These are phyloP conservation scores for Spizellomyces sp. DNA, from an alignment of 192 early-diverging fungal genomes.

Conservation along the genomic window DNA sequence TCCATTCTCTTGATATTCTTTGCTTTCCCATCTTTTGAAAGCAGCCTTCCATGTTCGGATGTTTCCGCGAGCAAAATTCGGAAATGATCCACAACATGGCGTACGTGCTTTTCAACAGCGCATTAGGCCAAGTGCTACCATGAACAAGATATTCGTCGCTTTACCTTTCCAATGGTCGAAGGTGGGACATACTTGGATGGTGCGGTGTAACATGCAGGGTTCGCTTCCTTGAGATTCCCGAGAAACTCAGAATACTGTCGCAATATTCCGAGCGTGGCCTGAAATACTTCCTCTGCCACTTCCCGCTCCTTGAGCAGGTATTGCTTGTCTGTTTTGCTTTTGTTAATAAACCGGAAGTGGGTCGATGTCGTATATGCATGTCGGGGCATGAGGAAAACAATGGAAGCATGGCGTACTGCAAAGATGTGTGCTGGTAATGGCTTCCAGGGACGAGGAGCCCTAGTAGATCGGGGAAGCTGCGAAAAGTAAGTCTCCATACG, in stretches of 20 bases:
- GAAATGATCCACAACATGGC: slow-evolving; percentile 1
- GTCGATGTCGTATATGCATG: neutral
- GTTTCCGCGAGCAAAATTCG: neutral
- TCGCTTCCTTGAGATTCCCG: neutral
- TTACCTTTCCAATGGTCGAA: neutral
- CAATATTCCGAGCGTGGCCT: neutral
- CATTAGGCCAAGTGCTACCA: neutral
- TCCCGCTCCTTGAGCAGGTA: neutral
- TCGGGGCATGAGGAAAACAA: neutral
- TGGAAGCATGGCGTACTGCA: no score
- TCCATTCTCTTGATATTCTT: neutral
- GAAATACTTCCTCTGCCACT: neutral
- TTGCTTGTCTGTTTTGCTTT: neutral
- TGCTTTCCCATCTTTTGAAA: neutral
- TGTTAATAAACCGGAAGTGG: neutral
- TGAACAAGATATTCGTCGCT: neutral
- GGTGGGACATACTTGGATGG: neutral
- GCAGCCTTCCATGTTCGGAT: no score
- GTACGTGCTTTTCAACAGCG: neutral
- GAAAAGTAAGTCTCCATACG: no score
- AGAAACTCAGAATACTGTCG: neutral
- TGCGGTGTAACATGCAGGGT: neutral
- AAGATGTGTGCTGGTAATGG: no score
- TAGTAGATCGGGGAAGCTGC: no score
- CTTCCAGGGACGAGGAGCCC: no score